Evolutionary conservation across 2,329 filamentous ascomycete species (phyloP).

Genomic region (Diplodia seriata): DNA sequence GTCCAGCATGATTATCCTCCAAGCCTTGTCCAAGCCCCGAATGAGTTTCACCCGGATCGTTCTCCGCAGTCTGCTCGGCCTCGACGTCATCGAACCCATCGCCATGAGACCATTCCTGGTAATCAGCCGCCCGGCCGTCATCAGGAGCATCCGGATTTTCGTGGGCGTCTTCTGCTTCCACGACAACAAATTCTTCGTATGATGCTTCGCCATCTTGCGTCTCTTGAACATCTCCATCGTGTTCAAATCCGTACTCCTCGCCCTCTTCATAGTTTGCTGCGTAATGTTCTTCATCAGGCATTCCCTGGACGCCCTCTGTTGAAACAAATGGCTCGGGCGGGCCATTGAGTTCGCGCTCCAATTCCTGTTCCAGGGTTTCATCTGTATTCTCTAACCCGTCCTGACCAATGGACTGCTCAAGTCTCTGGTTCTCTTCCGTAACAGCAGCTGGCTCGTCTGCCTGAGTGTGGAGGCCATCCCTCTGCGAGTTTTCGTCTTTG

Average conservation of each 20-base stretch:
- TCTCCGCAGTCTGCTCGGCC: slow-evolving; percentile 27
- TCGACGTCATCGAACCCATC: slow-evolving; percentile 28
- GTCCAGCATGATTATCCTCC: slow-evolving; percentile 27
- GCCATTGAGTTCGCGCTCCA: slow-evolving; percentile 19
- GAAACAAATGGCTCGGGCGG: slow-evolving; percentile 4
- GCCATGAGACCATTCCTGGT: slow-evolving; percentile 1
- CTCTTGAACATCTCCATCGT: slow-evolving; percentile 21
- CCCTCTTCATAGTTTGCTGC: background rate
- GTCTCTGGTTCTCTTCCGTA: background rate
- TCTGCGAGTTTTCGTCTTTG: background rate
- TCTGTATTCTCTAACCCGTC: slow-evolving; percentile 1
- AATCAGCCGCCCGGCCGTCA: background rate
- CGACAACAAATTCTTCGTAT: slow-evolving; percentile 25
- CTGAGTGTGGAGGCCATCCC: background rate
- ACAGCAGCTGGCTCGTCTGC: background rate
- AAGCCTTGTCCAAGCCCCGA: slow-evolving; percentile 26
- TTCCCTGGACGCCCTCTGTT: background rate
- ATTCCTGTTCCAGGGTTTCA: slow-evolving; percentile 9
- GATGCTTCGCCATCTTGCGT: background rate
- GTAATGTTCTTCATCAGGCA: background rate
- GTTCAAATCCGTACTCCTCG: slow-evolving; percentile 12
- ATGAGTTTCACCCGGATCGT: slow-evolving; percentile 31
- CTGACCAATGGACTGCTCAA: background rate
- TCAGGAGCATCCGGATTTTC: background rate
- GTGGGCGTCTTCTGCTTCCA: slow-evolving; percentile 21